Base-by-base conservation (phyloP, 495 filamentous ascomycete genomes). In the Pyrenopolyporus hunteri region DNA sequence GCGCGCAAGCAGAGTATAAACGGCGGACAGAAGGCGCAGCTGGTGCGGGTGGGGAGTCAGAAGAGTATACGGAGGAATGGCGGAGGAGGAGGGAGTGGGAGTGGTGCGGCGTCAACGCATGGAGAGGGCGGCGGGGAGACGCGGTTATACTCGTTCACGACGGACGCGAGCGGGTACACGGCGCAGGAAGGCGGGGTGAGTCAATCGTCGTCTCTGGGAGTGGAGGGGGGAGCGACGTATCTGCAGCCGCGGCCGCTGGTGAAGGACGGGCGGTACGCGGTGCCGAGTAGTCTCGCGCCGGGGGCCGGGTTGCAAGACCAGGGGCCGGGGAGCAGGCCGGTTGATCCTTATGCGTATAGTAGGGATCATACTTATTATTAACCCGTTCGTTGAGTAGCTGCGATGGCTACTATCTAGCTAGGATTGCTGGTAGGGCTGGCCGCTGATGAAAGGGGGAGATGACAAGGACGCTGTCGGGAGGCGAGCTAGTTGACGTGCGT, bases 361-460 rank as follows among this genome's bases (percentile, higher is more conserved):
- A 31, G 9, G 6, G 50, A 50, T 0, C 40, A 36, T 29, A 69
- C 71, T 65, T 69, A 75, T 68, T 72, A 75, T 29, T 28, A 45
- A 10, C n/a, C 9, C 26, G 26, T 29, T 29, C 26, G 26, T 29
- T 29, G 26, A 4, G 26, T 29, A 29, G 26, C 4, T n/a, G n/a
- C n/a, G n/a, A n/a, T n/a, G n/a, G n/a, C n/a, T n/a, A n/a, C n/a
- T n/a, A n/a, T n/a, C n/a, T n/a, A n/a, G n/a, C n/a, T n/a, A n/a
- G n/a, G n/a, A n/a, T n/a, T n/a, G n/a, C n/a, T n/a, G n/a, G n/a
- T n/a, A n/a, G n/a, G n/a, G n/a, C n/a, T n/a, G n/a, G n/a, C n/a
- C n/a, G n/a, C n/a, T n/a, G n/a, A n/a, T n/a, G n/a, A n/a, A n/a
- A n/a, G n/a, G n/a, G n/a, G n/a, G n/a, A n/a, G n/a, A n/a, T n/a